These are phyloP conservation scores for Petunia hybrid DNA, from an alignment of 305 asterid genomes.

Conservation along the genomic window DNA sequence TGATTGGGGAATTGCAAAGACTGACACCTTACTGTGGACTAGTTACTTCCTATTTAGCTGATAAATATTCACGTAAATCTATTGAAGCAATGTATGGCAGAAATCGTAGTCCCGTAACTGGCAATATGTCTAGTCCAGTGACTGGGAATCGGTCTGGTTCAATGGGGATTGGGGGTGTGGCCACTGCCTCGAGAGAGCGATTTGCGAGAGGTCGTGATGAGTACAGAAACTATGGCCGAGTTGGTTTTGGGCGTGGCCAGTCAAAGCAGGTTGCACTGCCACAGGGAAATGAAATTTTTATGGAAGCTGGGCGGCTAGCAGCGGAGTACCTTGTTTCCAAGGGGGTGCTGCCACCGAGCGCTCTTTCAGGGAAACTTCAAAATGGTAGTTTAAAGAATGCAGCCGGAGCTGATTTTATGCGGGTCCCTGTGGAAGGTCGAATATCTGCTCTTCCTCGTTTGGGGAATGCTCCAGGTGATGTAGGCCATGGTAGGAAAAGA, in stretches of 20 bases:
- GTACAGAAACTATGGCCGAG: slow-evolving; percentile 61
- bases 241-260: slow-evolving; percentile 70
- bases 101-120: slow-evolving; percentile 76
- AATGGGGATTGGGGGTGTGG: slow-evolving; percentile 61
- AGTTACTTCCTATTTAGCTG: neutral
- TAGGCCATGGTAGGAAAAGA: slow-evolving; percentile 62
- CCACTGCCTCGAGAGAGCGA: slow-evolving; percentile 63
- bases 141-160: slow-evolving; percentile 56
- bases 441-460: slow-evolving; percentile 62
- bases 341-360: slow-evolving; percentile 78
- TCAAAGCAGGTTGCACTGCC: slow-evolving; percentile 66
- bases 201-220: slow-evolving; percentile 71
- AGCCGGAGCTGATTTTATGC: slow-evolving; percentile 44
- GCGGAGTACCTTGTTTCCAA: slow-evolving; percentile 85
- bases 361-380: slow-evolving; percentile 78
- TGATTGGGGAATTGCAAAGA: slow-evolving; percentile 11
- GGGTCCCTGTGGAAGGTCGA: slow-evolving; percentile 52
- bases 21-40: neutral
- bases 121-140: slow-evolving; percentile 28
- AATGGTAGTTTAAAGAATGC: slow-evolving; percentile 57
- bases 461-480: slow-evolving; percentile 56
- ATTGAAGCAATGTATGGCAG: slow-evolving; percentile 69
- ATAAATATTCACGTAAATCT: neutral
- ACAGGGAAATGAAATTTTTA: slow-evolving; percentile 60
- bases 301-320: slow-evolving; percentile 96